phyloP scores from a whole-genome alignment of 2,329 filamentous ascomycete species.

The Pestalotiopsis fici region DNA sequence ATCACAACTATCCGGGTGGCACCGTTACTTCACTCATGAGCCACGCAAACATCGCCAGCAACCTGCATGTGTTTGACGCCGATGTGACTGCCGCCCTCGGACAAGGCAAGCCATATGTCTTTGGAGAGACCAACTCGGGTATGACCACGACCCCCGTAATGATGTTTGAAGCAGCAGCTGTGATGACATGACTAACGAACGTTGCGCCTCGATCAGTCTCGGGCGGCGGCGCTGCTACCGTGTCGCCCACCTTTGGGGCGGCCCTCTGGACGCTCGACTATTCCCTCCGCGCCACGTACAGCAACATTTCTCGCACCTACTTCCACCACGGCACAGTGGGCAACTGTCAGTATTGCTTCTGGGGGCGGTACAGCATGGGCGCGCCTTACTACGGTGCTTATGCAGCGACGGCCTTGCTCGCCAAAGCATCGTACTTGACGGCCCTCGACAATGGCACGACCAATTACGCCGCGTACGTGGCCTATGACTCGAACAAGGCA shows the following conservation, averaged over 20 bases:
- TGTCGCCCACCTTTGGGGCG: slow-evolving; percentile 48
- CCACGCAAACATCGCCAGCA: slow-evolving; percentile 39
- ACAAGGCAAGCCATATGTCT: slow-evolving; percentile 43
- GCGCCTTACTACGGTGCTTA: slow-evolving; percentile 54
- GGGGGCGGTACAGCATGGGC: slow-evolving; percentile 45
- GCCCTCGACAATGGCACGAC: slow-evolving; percentile 44
- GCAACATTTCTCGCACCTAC: slow-evolving; percentile 41
- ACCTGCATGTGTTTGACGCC: slow-evolving; percentile 38
- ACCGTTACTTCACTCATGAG: slow-evolving; percentile 43
- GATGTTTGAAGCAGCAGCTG: too few species aligned
- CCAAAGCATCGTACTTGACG: slow-evolving; percentile 42
- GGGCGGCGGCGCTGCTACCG: slow-evolving; percentile 36
- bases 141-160: too few species aligned
- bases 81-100: slow-evolving; percentile 40
- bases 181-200: slow-evolving; percentile 16
- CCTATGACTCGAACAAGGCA: slow-evolving; percentile 36
- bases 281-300: slow-evolving; percentile 33
- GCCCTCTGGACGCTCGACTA: slow-evolving; percentile 55
- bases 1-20: slow-evolving; percentile 51
- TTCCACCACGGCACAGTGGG: slow-evolving; percentile 56
- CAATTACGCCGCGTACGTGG: slow-evolving; percentile 46
- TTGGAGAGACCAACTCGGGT: slow-evolving; percentile 54
- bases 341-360: slow-evolving; percentile 41
- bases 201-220: slow-evolving; percentile 26
- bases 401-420: slow-evolving; percentile 45